Base-by-base conservation (phyloP, 192 early-diverging fungal species). In the Coemansia sp. region DNA sequence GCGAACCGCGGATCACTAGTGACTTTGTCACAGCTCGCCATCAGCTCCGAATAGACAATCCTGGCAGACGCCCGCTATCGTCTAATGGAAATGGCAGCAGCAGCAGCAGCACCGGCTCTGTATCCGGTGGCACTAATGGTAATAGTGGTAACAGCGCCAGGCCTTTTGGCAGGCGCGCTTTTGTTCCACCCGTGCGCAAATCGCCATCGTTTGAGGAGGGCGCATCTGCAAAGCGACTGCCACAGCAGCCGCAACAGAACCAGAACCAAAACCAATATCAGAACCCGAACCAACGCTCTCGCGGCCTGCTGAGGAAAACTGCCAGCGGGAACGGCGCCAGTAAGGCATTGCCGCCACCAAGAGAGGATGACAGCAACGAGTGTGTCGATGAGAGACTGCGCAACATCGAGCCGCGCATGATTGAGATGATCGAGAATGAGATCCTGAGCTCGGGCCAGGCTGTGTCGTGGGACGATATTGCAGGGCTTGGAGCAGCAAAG, bases 351-450 rank as follows among this genome's bases (percentile, higher is more conserved):
- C 72, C 6, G 57, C 48, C 48, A 0, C 7, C 48, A 18, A 50
- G 19, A 18, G 48, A 50, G 8, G 48, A 54, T 15, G 26, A 10
- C 52, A 32, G 16, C 18, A 18, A 15, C 19, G 52, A 56, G 1
- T 79, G 80, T 15, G 64, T 85, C 0, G 93, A 94, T 61, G 92
- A 93, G 44, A 85, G 92, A 13, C 70, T 97, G 19, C 84, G 83
- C 49, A 95, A 97, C 72, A 88, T 97, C 37, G 94, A 96, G 6
- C 92, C 93, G 23, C 81, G 85, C 42, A 92, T 97, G 92, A 74
- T 94, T 16, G 93, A 97, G 70, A 88, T 87, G 69, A 93, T 97
- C 59, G 87, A 88, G 68, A 96, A 93, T 74, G 95, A 97, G 83
- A 92, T 97, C 53, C 84, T 97, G 74, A 88, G 88, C 6, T 76